Base-by-base conservation (phyloP, 805 yeast genomes). In the Yarrowia hollandica region DNA sequence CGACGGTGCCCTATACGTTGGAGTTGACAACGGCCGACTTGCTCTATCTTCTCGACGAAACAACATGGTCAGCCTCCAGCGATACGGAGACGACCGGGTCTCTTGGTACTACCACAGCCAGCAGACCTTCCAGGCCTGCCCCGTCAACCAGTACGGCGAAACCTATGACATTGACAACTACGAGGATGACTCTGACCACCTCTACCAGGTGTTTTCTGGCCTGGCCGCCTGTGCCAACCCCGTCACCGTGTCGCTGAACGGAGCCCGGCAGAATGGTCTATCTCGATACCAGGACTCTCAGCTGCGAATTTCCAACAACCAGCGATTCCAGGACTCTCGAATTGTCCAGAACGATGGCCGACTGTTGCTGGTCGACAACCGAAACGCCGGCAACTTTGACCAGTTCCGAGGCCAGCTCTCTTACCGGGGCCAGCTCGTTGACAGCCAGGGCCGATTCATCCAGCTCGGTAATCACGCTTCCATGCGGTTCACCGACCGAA, bases 371-470 rank as follows among this genome's bases (percentile, higher is more conserved):
- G 19, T 39, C 6, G 44, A 39, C 44, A 10, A 22, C n/a, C 44
- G 44, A 39, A 39, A 39, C 44, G 3, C 16, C 25, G 25, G 15
- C 44, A 39, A 39, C 44, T 39, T 9, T 10, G 44, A 39, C 44
- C 44, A 39, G 44, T 39, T 39, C 44, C 44, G 44, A 23, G 44
- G 44, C 19, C 44, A 39, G 44, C 44, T 39, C 30, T 39, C 44
- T 39, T 39, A 39, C 44, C 44, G 44, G 23, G 44, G 44, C 44
- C 44, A 39, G 44, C 44, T 39, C 19, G 44, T 39, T 15, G 44
- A 39, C 30, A 39, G 23, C 44, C 44, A 39, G 44, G 44, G 44
- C 44, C 44, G 44, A 39, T 39, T 39, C 44, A 10, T 39, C 44
- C 44, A 39, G 44, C 44, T 39, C 44, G 44, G 44, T 14, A 39